phyloP scores from a whole-genome alignment of 2,329 filamentous ascomycete species.

The Ceratocystis diversiconidia region DNA sequence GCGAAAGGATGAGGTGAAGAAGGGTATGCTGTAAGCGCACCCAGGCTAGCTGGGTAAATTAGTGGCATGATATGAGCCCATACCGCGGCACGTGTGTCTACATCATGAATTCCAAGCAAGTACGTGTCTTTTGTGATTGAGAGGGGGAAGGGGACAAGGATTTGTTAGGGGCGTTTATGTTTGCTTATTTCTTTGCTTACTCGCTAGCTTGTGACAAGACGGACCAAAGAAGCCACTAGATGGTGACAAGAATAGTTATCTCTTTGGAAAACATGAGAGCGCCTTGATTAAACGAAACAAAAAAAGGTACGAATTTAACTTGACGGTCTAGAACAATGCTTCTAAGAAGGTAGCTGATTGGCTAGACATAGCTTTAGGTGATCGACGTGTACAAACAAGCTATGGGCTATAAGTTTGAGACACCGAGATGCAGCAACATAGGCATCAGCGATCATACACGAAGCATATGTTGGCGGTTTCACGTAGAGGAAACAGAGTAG shows the following conservation, averaged over 20 bases:
- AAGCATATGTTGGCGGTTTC: not conserved
- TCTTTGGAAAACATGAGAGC: no score
- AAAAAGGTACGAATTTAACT: not conserved
- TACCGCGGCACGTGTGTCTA: not conserved
- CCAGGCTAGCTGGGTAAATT: not conserved
- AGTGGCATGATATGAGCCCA: not conserved
- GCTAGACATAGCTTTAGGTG: not conserved
- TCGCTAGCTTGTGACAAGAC: no score
- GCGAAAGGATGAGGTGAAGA: slow-evolving; percentile 71
- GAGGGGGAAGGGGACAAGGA: no score
- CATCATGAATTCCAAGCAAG: not conserved
- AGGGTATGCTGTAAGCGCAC: slow-evolving; percentile 67
- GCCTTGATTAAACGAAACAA: not conserved
- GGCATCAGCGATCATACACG: not conserved
- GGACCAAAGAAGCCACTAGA: no score
- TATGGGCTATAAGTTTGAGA: not conserved
- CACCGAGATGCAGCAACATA: not conserved
- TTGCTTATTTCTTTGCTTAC: no score
- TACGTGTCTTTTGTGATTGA: not conserved
- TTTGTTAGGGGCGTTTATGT: no score
- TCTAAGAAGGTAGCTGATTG: not conserved
- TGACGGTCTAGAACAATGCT: not conserved
- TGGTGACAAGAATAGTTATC: no score
- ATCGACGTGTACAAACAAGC: not conserved
- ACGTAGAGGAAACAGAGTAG: not conserved